Evolutionary conservation across 1,139 yeast genomes (phyloP), one percentile per base, ranked within the genome.

Genomic region (Zygotorulaspora mrakii): DNA sequence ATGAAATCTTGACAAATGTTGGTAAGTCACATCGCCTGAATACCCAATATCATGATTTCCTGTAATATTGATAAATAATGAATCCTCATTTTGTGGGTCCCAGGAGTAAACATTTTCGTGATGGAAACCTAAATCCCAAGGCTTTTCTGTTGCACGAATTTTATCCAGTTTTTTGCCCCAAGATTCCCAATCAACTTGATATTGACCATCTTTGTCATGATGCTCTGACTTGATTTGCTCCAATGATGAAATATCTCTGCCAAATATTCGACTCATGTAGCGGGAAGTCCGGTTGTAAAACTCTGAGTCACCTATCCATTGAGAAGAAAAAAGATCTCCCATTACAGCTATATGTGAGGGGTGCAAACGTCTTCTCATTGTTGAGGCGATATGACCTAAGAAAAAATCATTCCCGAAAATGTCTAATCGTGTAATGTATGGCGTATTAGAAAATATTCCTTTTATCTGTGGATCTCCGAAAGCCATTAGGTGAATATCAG

Each of bases 31-130:
- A 64, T 94, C 98, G 0, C 97, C 97, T 39, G 87, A 79, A 59
- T 91, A 91, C 0, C 98, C 98, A 42, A 91, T 79, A 61, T 91
- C 98, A 60, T 91, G 98, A 59, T 91, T 94, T 1, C 98, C 98
- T 0, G 95, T 82, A 30, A 91, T 69, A 57, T 91, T 89, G 44
- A 87, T 73, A 55, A 88, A 76, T 33, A 82, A 65, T 23, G 47
- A 55, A 22, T 62, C 61, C 3, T 62, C 65, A n/a, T 54, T 47
- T 14, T 53, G 66, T 33, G 69, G 56, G 27, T 70, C 67, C 94
- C 94, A 83, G 52, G 80, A 83, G 50, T 78, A 76, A 3, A 79
- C 75, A 57, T 82, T 77, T 28, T 67, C 61, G 56, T 74, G 80
- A 4, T 73, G 78, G 42, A 78, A 79, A 8, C 68, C 54, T 49